These are phyloP conservation scores for Garcia nutans DNA, from an alignment of 345 rosid species.

Conservation along the genomic window DNA sequence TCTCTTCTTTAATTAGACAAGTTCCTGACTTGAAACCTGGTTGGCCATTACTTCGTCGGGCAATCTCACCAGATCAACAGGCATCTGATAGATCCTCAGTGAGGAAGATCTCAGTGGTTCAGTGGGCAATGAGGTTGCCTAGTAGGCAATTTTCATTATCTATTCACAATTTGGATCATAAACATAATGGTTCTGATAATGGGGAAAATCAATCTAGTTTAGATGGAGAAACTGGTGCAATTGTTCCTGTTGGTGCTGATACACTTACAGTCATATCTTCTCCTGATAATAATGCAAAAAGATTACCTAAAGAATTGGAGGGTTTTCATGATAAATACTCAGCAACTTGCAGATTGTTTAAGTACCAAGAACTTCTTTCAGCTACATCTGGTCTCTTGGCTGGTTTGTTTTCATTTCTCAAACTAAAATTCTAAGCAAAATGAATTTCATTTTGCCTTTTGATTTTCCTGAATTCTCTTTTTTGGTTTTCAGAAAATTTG, in stretches of 20 bases:
- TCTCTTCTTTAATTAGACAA: constrained; percentile 41
- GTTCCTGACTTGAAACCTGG: constrained; percentile 68
- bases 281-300: constrained; percentile 31
- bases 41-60: constrained; percentile 77
- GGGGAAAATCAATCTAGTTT: constrained; percentile 1
- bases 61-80: constrained; percentile 31
- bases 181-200: constrained; percentile 4
- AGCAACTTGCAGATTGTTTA: constrained; percentile 32
- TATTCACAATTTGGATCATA: constrained; percentile 7
- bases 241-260: constrained; percentile 44
- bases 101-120: constrained; percentile 46
- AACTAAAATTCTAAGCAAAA: background rate
- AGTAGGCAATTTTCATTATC: constrained; percentile 20
- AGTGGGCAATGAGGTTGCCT: constrained; percentile 34
- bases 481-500: constrained; percentile 55
- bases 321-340: constrained; percentile 33
- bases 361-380: constrained; percentile 47
- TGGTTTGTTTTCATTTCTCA: constrained; percentile 41
- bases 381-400: constrained; percentile 67
- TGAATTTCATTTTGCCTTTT: background rate
- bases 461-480: background rate
- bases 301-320: constrained; percentile 28
- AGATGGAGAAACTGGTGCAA: constrained; percentile 43
- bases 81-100: constrained; percentile 36
- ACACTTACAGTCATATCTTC: constrained; percentile 25